Percentiles rank a stretch among this genome's conserved stretches.
phyloP scores from a whole-genome alignment of 2,329 filamentous ascomycete species.

The Sporothrix pseudoabietina region DNA sequence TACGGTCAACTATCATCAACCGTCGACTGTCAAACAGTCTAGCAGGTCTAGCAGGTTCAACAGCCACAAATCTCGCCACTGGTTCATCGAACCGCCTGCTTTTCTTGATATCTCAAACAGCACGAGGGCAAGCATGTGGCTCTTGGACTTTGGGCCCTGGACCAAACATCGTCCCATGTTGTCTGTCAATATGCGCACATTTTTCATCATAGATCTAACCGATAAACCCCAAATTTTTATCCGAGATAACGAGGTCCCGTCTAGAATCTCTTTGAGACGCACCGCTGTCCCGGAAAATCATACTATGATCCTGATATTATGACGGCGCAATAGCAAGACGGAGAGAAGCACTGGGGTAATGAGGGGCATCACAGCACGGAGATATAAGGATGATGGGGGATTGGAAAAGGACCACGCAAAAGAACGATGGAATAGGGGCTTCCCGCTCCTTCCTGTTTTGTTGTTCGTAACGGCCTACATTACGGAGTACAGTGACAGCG shows the following conservation, averaged over 20 bases:
- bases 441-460: not conserved
- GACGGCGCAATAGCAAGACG: not conserved
- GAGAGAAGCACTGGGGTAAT: not conserved
- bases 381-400: not conserved
- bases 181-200: not conserved
- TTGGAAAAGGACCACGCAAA: not conserved
- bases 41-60: not conserved
- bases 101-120: slow-evolving; percentile 13
- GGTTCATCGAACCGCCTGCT: not conserved
- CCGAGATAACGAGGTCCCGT: not conserved
- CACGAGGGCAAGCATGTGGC: not conserved
- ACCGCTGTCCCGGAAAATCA: slow-evolving; percentile 7
- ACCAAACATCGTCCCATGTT: slow-evolving; percentile 13
- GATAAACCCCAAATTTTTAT: too few relatives aligned
- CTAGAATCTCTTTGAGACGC: not conserved
- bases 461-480: not conserved
- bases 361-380: not conserved
- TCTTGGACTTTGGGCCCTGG: not conserved
- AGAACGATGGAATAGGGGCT: not conserved
- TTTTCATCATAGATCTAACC: not conserved
- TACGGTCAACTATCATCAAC: not conserved
- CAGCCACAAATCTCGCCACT: not conserved
- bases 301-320: not conserved
- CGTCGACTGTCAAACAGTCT: not conserved
- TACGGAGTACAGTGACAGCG: not conserved